Percentiles rank a stretch among this genome's conserved stretches.
These are phyloP conservation scores for Sporothrix brasiliensis DNA, from an alignment of 2,329 filamentous ascomycete species.

Conservation along the genomic window DNA sequence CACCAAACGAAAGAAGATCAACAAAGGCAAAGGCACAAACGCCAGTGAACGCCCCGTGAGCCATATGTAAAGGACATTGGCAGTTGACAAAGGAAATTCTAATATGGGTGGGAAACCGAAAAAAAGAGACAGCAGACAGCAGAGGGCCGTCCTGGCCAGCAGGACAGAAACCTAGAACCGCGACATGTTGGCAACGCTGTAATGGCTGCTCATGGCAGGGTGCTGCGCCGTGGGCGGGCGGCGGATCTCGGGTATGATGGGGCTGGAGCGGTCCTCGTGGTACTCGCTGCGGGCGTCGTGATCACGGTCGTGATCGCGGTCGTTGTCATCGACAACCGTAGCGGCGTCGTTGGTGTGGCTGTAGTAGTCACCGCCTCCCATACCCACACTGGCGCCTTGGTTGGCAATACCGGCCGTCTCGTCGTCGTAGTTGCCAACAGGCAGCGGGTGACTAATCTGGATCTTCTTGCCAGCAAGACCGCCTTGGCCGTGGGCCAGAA, in stretches of 20 bases:
- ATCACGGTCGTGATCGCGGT: constrained; percentile 29
- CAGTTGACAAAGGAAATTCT: constrained; percentile 14
- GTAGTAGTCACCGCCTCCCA: constrained; percentile 36
- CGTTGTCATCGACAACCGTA: constrained; percentile 23
- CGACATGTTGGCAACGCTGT: constrained; percentile 50
- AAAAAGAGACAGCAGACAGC: background rate
- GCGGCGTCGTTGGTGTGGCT: constrained; percentile 22
- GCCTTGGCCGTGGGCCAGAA: background rate
- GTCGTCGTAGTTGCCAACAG: constrained; percentile 42
- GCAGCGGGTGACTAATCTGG: constrained; percentile 52
- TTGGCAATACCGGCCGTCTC: constrained; percentile 47
- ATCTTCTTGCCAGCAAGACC: constrained; percentile 43
- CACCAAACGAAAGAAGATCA: constrained; percentile 6
- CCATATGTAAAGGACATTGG: background rate
- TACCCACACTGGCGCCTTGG: constrained; percentile 36
- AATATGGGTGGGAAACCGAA: background rate
- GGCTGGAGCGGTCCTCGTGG: constrained; percentile 51
- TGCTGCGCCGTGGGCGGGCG: constrained; percentile 63
- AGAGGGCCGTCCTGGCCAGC: background rate
- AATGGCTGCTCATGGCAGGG: constrained; percentile 50
- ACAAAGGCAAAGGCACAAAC: constrained; percentile 7
- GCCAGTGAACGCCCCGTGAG: constrained; percentile 16
- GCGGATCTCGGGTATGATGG: constrained; percentile 58
- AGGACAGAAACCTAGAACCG: constrained; percentile 46
- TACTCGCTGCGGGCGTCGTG: constrained; percentile 32